Evolutionary conservation across 2,329 filamentous ascomycete species (phyloP), one percentile per base, ranked within the genome.

Genomic region (Dothideomycetes sp.): DNA sequence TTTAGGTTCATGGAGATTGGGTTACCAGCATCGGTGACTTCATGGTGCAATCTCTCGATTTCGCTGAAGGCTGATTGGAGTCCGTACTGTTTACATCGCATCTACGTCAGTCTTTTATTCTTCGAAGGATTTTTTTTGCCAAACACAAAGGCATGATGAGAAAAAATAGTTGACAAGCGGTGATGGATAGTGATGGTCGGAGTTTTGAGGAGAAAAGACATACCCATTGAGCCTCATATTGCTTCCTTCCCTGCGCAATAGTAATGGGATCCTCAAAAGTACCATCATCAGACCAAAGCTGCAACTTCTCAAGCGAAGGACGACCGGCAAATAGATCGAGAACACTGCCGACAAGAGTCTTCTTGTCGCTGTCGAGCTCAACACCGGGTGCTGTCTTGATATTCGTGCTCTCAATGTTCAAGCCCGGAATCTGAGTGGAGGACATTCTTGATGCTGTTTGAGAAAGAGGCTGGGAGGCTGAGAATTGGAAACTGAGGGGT

Each of bases 261-360:
- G 75, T 76, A 32, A 81, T 59, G 4, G 72, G 73, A 52, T 80
- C 76, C 20, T 66, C 56, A 55, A 81, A 80, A 0, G 64, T 67
- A 6, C 67, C 76, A 25, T 73, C 65, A 44, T 73, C 72, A 34
- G 63, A 64, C 77, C 76, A 81, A 17, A 81, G 64, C 11, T 64
- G 60, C 32, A 80, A 66, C 53, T 80, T 78, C 28, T 67, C 65
- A 3, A 78, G 64, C 2, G 73, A 73, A 0, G 76, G 74, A 13
- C 69, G 65, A 32, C 76, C 76, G 23, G 73, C 71, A 53, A 80
- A 80, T 33, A 80, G 69, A 52, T 80, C 76, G 17, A 81, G 65
- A 11, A 80, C 65, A 32, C 68, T 71, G 44, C 71, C 71, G 10
- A 79, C 69, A 22, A 79, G 45, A 0, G 74, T 65, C 45, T 70